These are phyloP conservation scores for Argentina anserina DNA, from an alignment of 306 rosid genomes.

Conservation along the genomic window DNA sequence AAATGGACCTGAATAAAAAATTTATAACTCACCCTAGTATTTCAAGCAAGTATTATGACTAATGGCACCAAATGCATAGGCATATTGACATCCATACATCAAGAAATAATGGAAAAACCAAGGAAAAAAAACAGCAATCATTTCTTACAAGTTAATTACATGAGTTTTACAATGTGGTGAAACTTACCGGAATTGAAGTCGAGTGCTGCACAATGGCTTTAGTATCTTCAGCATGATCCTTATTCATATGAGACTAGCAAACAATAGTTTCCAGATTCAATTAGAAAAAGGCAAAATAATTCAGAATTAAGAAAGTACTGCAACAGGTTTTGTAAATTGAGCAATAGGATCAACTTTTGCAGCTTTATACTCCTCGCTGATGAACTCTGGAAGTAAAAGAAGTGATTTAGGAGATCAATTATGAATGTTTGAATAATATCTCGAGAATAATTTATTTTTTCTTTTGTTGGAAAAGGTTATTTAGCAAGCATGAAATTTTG, in stretches of 20 bases:
- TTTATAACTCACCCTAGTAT: background rate
- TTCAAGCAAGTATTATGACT: slow-evolving; percentile 8
- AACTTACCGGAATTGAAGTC: slow-evolving; percentile 71
- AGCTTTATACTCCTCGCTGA: slow-evolving; percentile 62
- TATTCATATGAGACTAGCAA: slow-evolving; percentile 91
- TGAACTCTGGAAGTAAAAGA: slow-evolving; percentile 50
- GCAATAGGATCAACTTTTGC: slow-evolving; percentile 85
- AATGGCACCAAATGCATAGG: slow-evolving; percentile 8
- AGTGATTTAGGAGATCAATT: background rate
- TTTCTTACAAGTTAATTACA: slow-evolving; percentile 15
- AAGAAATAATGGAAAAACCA: background rate
- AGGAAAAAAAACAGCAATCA: slow-evolving; percentile 6
- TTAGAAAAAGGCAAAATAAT: slow-evolving; percentile 12
- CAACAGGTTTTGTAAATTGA: slow-evolving; percentile 92
- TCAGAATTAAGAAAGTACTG: slow-evolving; percentile 42
- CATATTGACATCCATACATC: background rate
- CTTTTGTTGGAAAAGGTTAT: background rate
- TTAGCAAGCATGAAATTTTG: background rate
- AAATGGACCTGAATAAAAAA: background rate
- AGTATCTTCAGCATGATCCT: slow-evolving; percentile 91
- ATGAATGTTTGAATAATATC: slow-evolving; percentile 6
- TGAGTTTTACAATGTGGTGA: background rate
- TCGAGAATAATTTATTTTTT: background rate
- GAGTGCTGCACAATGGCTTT: slow-evolving; percentile 82
- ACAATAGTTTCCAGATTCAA: slow-evolving; percentile 14